These are phyloP conservation scores for Boletus rubescentipes DNA, from an alignment of 768 basidiomycete species.

Conservation along the genomic window DNA sequence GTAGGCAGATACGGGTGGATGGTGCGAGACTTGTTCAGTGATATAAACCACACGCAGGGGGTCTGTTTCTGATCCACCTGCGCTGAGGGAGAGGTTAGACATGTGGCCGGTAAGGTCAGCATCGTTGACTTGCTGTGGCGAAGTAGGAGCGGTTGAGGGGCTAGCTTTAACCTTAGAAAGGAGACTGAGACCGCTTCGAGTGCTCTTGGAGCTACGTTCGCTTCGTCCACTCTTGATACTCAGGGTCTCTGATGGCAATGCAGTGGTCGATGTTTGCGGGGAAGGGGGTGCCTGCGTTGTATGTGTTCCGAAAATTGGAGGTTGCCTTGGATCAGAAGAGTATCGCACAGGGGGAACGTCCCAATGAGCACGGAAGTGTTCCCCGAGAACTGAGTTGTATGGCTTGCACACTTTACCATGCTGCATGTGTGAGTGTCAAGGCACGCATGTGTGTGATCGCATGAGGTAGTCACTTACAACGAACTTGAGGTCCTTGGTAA, in stretches of 20 bases:
- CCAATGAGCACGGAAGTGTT: constrained; percentile 89
- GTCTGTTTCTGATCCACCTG: constrained; percentile 32
- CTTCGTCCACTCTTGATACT: constrained; percentile 51
- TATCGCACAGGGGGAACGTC: constrained; percentile 65
- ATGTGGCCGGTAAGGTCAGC: constrained; percentile 48
- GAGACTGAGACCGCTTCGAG: constrained; percentile 54
- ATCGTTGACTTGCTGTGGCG: constrained; percentile 43
- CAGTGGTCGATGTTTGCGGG: constrained; percentile 21
- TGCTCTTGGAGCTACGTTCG: constrained; percentile 59
- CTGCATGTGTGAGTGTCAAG: constrained; percentile 37
- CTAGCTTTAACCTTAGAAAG: constrained; percentile 47
- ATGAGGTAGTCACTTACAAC: constrained; percentile 50
- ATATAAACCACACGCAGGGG: constrained; percentile 71
- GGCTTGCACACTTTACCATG: constrained; percentile 94
- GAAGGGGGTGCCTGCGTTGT: constrained; percentile 29
- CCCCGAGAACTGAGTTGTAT: constrained; percentile 83
- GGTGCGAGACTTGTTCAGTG: constrained; percentile 96
- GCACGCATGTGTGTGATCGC: not conserved
- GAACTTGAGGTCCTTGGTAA: constrained; percentile 94
- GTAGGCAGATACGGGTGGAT: constrained; percentile 91
- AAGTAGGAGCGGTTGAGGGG: constrained; percentile 40
- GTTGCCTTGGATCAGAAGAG: constrained; percentile 44
- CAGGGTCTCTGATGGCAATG: constrained; percentile 44
- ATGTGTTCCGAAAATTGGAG: constrained; percentile 47
- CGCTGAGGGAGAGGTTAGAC: constrained; percentile 59